Percentiles rank a stretch among this genome's conserved stretches.
Conservation (phyloP, 371 early-diverging fungal species). For the Mucor indicus region DNA sequence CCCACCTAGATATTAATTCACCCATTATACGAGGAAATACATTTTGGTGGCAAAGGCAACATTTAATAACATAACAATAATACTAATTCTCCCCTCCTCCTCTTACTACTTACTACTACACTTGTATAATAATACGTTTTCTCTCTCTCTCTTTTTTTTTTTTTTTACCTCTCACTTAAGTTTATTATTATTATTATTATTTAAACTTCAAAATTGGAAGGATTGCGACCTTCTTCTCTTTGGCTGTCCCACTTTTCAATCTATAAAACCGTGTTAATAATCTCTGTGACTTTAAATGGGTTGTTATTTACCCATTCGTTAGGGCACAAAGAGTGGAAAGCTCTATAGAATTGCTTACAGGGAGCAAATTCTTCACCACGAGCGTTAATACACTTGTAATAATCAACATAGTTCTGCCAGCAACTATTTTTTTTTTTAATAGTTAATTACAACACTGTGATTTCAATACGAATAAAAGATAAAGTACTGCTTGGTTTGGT, state of each 20-base stretch:
- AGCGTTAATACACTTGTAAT: slow-evolving; percentile 79
- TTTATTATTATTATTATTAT: not conserved
- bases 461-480: too few relatives aligned
- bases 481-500: slow-evolving; percentile 85
- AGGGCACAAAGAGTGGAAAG: slow-evolving; percentile 84
- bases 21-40: slow-evolving; percentile 40
- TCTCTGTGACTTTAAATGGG: not conserved
- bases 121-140: slow-evolving; percentile 1
- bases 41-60: slow-evolving; percentile 47
- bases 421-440: too few relatives aligned
- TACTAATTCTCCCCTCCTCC: too few relatives aligned
- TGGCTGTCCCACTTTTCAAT: slow-evolving; percentile 80
- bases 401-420: slow-evolving; percentile 96
- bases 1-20: slow-evolving; percentile 29
- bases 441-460: too few relatives aligned
- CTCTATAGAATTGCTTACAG: slow-evolving; percentile 82
- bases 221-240: slow-evolving; percentile 78
- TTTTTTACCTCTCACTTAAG: not conserved
- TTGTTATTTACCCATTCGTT: slow-evolving; percentile 72
- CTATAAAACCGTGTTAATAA: slow-evolving; percentile 39
- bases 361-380: slow-evolving; percentile 90
- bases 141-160: not conserved
- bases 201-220: slow-evolving; percentile 55
- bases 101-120: not conserved
- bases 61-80: too few relatives aligned